A percentile compares a stretch with the other conserved stretches of the same genome.
Evolutionary conservation across 371 early-diverging fungal species (phyloP).

Genomic region (Mucor saturninus): DNA sequence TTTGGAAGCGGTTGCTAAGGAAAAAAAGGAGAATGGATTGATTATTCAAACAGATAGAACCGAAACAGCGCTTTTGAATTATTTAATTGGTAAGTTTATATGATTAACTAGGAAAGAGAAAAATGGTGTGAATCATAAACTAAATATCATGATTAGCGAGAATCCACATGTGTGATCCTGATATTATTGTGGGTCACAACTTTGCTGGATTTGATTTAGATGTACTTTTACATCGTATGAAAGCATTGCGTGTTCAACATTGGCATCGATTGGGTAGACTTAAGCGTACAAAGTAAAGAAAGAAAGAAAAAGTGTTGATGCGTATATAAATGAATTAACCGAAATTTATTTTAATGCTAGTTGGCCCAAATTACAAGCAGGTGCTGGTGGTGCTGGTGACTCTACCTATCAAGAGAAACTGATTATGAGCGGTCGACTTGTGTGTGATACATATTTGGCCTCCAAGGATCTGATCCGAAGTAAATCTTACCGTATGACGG

Average conservation of each 20-base stretch:
- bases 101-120: background rate
- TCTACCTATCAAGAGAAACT: conserved; percentile 72
- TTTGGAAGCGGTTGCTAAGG: conserved; percentile 43
- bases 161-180: conserved; percentile 85
- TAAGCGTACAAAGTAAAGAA: conserved; percentile 70
- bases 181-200: conserved; percentile 96
- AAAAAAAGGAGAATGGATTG: conserved; percentile 35
- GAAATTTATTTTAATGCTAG: conserved; percentile 16
- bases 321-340: background rate
- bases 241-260: conserved; percentile 69
- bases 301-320: background rate
- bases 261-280: conserved; percentile 79
- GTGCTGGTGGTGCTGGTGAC: conserved; percentile 87
- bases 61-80: conserved; percentile 72
- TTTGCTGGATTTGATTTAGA: conserved; percentile 95
- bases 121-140: too few species aligned
- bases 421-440: conserved; percentile 88
- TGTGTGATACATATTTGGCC: conserved; percentile 94
- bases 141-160: conserved; percentile 47
- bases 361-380: conserved; percentile 83
- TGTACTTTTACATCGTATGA: conserved; percentile 94
- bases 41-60: conserved; percentile 56
- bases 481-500: conserved; percentile 86
- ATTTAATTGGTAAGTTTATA: conserved; percentile 59
- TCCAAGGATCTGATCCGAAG: conserved; percentile 88